Conservation (phyloP, 169 alveolate genomes). For the Cryptosporidium meleagridis region DNA sequence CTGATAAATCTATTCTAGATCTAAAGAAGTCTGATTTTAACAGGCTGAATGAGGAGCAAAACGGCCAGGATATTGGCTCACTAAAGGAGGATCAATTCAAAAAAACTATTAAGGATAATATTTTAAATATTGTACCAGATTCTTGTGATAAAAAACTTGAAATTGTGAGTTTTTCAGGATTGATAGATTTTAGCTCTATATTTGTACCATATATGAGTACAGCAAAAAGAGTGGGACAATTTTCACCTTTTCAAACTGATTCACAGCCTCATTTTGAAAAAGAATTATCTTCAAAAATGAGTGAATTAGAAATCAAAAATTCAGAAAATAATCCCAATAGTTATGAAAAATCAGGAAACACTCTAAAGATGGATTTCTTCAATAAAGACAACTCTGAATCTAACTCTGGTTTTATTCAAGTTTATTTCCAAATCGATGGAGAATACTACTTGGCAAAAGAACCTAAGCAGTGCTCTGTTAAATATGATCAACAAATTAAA, state of each 20-base stretch:
- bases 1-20: background rate
- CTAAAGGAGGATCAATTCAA: background rate
- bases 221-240: constrained; percentile 61
- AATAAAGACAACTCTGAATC: background rate
- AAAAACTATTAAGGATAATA: background rate
- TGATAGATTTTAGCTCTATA: constrained; percentile 56
- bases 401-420: background rate
- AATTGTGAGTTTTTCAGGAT: constrained; percentile 57
- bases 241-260: constrained; percentile 17
- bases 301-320: background rate
- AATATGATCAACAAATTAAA: constrained; percentile 15
- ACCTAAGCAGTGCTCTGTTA: constrained; percentile 47
- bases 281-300: background rate
- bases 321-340: background rate
- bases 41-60: background rate
- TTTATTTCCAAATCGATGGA: constrained; percentile 59
- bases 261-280: background rate
- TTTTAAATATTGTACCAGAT: constrained; percentile 27
- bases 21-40: background rate
- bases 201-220: constrained; percentile 64
- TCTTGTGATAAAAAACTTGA: constrained; percentile 42
- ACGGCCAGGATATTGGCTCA: background rate
- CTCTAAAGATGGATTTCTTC: background rate
- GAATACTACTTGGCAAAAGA: constrained; percentile 61
- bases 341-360: background rate